phyloP scores from a whole-genome alignment of 768 basidiomycete genomes.

The Lyophyllum semitale region DNA sequence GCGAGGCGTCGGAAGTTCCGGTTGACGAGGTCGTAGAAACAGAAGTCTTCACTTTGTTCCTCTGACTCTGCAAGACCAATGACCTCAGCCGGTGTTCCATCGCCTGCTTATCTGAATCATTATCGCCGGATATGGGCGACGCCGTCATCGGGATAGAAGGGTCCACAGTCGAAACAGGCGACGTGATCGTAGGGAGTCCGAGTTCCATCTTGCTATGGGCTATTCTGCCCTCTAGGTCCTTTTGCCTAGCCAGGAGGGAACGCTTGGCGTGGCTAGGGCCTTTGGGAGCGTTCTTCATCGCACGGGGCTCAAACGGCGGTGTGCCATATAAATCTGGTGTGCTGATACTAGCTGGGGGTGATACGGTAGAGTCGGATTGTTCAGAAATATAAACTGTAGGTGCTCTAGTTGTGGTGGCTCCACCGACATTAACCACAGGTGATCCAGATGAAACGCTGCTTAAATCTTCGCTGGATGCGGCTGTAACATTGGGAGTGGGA shows the following conservation, averaged over 20 bases:
- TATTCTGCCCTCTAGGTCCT: constrained; percentile 46
- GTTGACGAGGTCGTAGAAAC: constrained; percentile 4
- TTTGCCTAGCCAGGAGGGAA: constrained; percentile 40
- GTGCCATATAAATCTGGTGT: constrained; percentile 15
- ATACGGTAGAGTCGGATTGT: neutral
- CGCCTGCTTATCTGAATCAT: constrained; percentile 28
- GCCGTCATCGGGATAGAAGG: neutral
- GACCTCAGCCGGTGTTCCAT: constrained; percentile 45
- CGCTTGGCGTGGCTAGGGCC: constrained; percentile 40
- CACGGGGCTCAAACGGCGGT: constrained; percentile 37
- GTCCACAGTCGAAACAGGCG: neutral
- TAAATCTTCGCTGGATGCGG: neutral
- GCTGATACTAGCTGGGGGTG: neutral
- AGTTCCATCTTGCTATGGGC: constrained; percentile 38
- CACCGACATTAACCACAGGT: neutral
- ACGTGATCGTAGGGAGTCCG: constrained; percentile 7
- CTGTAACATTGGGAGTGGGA: neutral
- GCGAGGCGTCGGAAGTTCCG: constrained; percentile 4
- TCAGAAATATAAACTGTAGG: neutral
- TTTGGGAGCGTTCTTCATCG: constrained; percentile 38
- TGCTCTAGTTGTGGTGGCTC: neutral
- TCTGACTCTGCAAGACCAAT: constrained; percentile 42
- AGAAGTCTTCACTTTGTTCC: constrained; percentile 19
- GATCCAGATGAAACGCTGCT: neutral
- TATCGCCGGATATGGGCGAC: neutral